phyloP scores from a whole-genome alignment of 2,329 filamentous ascomycete genomes.

The Colletotrichum godetiae region DNA sequence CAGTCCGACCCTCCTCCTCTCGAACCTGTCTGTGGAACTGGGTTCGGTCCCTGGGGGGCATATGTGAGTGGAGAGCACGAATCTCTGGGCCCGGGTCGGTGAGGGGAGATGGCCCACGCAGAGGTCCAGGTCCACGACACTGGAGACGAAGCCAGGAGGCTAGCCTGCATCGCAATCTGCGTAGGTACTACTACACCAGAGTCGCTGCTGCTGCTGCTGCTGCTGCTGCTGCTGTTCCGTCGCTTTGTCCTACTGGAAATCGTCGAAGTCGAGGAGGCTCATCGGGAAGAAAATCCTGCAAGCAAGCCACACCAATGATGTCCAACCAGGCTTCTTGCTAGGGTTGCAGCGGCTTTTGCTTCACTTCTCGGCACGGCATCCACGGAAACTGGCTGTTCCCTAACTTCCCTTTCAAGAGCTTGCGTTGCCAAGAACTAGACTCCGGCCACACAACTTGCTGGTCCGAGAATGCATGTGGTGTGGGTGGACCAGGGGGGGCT shows the following conservation, averaged over 20 bases:
- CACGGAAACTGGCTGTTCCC: conserved; percentile 6
- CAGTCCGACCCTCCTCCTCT: conserved; percentile 14
- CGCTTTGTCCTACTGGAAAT: background rate
- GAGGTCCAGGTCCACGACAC: conserved; percentile 12
- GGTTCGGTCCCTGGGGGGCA: background rate
- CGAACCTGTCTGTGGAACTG: conserved; percentile 21
- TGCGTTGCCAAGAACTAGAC: conserved; percentile 28
- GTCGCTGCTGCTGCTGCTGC: background rate
- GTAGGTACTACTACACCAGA: background rate
- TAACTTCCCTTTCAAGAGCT: conserved; percentile 1
- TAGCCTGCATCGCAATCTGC: background rate
- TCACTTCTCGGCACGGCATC: conserved; percentile 17
- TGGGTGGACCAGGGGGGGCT: conserved; percentile 22
- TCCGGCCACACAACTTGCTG: conserved; percentile 11
- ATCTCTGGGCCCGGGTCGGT: conserved; percentile 12
- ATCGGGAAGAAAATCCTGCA: background rate
- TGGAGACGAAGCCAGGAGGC: conserved; percentile 2
- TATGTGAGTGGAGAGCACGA: conserved; percentile 25
- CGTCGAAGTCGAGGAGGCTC: conserved; percentile 5
- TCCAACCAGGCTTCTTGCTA: background rate
- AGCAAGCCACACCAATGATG: background rate
- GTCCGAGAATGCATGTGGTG: conserved; percentile 19
- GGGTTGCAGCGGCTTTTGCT: conserved; percentile 9
- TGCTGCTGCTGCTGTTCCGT: background rate
- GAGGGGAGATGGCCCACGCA: conserved; percentile 9